phyloP scores from a whole-genome alignment of 441 rosid genomes.

The Arabidopsis hybrid region DNA sequence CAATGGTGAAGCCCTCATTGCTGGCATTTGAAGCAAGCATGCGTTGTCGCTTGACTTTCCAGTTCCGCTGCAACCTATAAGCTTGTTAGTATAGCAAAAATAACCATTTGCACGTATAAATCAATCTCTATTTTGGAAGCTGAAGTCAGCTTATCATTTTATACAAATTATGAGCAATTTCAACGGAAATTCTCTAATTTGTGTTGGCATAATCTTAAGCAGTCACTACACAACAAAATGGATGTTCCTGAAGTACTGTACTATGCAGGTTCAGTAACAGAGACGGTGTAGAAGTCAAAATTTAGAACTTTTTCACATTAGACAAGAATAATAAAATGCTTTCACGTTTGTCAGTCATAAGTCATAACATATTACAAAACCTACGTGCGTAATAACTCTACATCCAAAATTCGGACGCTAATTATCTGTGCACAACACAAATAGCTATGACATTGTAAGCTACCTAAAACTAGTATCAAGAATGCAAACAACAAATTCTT shows the following conservation, averaged over 20 bases:
- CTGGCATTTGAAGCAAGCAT: constrained; percentile 65
- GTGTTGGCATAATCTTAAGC: neutral
- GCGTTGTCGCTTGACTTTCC: constrained; percentile 97
- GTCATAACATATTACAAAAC: neutral
- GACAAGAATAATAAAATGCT: neutral
- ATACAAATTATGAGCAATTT: neutral
- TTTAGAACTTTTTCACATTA: neutral
- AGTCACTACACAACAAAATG: constrained; percentile 1
- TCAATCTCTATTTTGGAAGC: constrained; percentile 9
- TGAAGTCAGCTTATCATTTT: neutral
- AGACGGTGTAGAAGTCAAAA: neutral
- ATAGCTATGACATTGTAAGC: constrained; percentile 5
- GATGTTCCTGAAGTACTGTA: constrained; percentile 18
- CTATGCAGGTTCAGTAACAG: neutral
- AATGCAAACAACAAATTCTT: constrained; percentile 7
- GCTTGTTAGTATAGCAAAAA: constrained; percentile 37
- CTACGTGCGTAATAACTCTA: neutral
- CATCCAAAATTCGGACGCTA: neutral
- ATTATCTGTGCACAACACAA: neutral
- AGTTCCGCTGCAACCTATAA: constrained; percentile 96
- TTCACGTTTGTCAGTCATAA: neutral
- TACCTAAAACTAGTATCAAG: constrained; percentile 10
- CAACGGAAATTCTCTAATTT: neutral
- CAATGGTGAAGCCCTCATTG: constrained; percentile 88
- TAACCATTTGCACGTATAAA: neutral